Base-by-base conservation (phyloP, 352 stramenopile genomes). In the Pythium apleroticum region DNA sequence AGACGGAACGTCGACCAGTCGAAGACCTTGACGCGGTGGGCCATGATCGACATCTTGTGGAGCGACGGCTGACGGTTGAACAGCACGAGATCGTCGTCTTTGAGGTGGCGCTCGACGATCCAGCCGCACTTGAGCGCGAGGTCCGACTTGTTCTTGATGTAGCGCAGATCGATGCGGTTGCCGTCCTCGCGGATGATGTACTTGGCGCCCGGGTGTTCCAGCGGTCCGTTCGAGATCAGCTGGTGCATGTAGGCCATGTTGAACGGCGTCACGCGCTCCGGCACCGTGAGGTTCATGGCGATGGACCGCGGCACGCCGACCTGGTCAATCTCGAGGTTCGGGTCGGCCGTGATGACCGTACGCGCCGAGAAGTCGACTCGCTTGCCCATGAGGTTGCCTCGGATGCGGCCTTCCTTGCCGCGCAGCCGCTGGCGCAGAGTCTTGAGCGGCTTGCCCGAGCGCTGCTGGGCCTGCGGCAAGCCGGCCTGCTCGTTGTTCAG, bases 1-100 rank as follows among this genome's bases (percentile, higher is more conserved):
- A 99, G 79, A 72, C 98, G 95, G 81, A 99, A 99, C 22, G 98
- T 99, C 48, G 93, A 99, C 94, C 97, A 99, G 83, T 99, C 97
- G 61, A 99, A 93, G 43, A 99, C 97, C 75, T 99, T 99, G 24
- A 98, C 97, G 35, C 94, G 88, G 75, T 99, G 98, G 25, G 96
- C 96, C 98, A 99, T 99, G 77, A 99, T 99, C 49, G 89, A 98
- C 97, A 99, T 99, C 75, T 99, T 99, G 82, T 99, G 98, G 49
- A 99, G 88, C 69, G 90, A 98, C 14, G 98, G 98, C 80, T 99
- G 97, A 60, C 98, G 96, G 78, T 99, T 99, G 80, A 99, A 99
- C 20, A 99, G 78, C 67, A 99, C 97, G 59, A 99, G 83, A 83
- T 99, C 98, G 69, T 98, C 97, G 73, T 99, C 97, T 43, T 86